Conservation (phyloP, 768 basidiomycete species). For the Agrocybe pediades region DNA sequence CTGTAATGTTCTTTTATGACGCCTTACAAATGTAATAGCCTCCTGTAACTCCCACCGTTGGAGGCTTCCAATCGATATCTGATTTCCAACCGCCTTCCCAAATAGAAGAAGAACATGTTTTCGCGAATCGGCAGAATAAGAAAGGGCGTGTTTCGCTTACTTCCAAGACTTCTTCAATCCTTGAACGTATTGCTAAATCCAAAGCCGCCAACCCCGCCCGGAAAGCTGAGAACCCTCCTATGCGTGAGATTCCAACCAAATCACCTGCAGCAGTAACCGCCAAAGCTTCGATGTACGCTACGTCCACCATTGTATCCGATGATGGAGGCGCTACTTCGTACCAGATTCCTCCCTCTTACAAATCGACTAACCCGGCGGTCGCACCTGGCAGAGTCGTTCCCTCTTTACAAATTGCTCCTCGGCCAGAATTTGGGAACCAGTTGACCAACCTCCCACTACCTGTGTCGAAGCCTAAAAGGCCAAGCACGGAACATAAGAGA, state of each 20-base stretch:
- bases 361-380: slow-evolving; percentile 16
- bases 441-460: background rate
- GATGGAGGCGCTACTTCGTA: slow-evolving; percentile 18
- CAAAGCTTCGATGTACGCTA: background rate
- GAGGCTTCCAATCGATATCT: slow-evolving; percentile 14
- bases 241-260: background rate
- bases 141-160: background rate
- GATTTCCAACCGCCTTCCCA: slow-evolving; percentile 6
- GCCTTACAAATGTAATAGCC: background rate
- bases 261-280: background rate
- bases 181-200: background rate
- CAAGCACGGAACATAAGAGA: slow-evolving; percentile 44
- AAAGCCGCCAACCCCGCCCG: background rate
- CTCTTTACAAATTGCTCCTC: background rate
- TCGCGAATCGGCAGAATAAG: background rate
- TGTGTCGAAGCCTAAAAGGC: background rate
- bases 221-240: background rate
- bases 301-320: slow-evolving; percentile 13
- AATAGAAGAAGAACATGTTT: background rate
- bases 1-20: background rate
- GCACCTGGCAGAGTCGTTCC: background rate
- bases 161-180: background rate
- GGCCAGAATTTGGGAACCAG: background rate
- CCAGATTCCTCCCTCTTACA: slow-evolving; percentile 25
- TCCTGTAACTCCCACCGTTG: slow-evolving; percentile 11